Base-by-base conservation (phyloP, 1,139 yeast species). In the Meyerozyma sp. region DNA sequence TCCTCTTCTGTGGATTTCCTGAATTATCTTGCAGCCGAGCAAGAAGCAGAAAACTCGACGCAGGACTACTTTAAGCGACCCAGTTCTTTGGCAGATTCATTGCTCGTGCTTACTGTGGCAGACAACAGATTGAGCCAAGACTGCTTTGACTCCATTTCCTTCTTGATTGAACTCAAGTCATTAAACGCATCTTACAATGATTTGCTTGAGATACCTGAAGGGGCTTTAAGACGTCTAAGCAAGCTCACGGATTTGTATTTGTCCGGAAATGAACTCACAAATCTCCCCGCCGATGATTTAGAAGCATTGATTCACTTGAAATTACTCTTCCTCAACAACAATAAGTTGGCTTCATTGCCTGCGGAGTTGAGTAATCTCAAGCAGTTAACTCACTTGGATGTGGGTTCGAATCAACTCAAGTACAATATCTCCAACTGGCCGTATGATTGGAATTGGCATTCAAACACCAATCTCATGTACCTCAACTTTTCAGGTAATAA, bases 381-480 rank as follows among this genome's bases (percentile, higher is more conserved):
- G 1, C 76, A 79, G 30, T 67, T 94, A 54, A 78, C 77, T 35
- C 84, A 83, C 14, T 73, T 94, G 39, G 99, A 94, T 66, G 94
- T 89, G 14, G 96, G 98, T 3, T 87, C 95, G 3, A 94, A 94
- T 60, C 86, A 83, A 51, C 70, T 94, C 61, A 86, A 91, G 57
- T 93, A 93, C 63, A 93, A 94, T 55, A 89, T 93, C 46, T 85
- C 94, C 11, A 93, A 93, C 60, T 88, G 91, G 80, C 95, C 95
- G 7, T 91, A 89, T 59, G 98, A 93, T 61, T 93, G 98, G 98
- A 93, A 89, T 62, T 94, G 98, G 98, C 84, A 86, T 56, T 83
- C 82, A 72, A 94, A 93, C 58, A 70, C 76, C 44, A 82, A 83
- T 40, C 72, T 94, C 61, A 80, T 75, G 53, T 90, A 86, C 56